Percentiles rank a stretch among this genome's conserved stretches.
Evolutionary conservation across 495 filamentous ascomycete genomes (phyloP).

Genomic region (Hypoxylon perforatum): DNA sequence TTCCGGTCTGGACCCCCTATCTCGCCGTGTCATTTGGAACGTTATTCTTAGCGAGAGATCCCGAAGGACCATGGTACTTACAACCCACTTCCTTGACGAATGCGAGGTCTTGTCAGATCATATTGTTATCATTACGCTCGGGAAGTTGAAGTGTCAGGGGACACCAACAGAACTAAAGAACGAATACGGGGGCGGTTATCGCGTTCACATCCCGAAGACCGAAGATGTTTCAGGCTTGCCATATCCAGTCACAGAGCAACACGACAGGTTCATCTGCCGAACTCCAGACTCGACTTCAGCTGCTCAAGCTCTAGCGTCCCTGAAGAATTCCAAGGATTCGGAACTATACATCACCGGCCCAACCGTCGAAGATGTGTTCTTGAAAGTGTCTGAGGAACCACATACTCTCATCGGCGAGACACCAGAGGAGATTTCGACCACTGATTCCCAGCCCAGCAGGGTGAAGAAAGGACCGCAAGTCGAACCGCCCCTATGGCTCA

Average conservation of each 20-base stretch:
- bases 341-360: constrained; percentile 76
- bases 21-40: constrained; percentile 78
- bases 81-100: constrained; percentile 77
- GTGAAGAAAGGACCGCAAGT: constrained; percentile 25
- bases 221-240: constrained; percentile 49
- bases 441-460: constrained; percentile 27
- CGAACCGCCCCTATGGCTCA: constrained; percentile 27
- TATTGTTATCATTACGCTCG: constrained; percentile 72
- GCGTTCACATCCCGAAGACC: constrained; percentile 68
- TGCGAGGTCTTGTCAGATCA: constrained; percentile 72
- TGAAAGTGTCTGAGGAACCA: constrained; percentile 73
- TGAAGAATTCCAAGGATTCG: constrained; percentile 63
- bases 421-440: constrained; percentile 34
- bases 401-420: constrained; percentile 42
- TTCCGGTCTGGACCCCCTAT: constrained; percentile 76
- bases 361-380: constrained; percentile 79
- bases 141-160: constrained; percentile 68
- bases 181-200: constrained; percentile 72
- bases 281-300: constrained; percentile 66
- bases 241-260: constrained; percentile 57
- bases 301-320: constrained; percentile 61
- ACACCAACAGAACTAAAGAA: constrained; percentile 70
- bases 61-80: constrained; percentile 72
- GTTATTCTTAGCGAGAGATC: constrained; percentile 76
- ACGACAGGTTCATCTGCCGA: constrained; percentile 69